phyloP scores from a whole-genome alignment of 306 rosid genomes.

The Cicer arietinum region DNA sequence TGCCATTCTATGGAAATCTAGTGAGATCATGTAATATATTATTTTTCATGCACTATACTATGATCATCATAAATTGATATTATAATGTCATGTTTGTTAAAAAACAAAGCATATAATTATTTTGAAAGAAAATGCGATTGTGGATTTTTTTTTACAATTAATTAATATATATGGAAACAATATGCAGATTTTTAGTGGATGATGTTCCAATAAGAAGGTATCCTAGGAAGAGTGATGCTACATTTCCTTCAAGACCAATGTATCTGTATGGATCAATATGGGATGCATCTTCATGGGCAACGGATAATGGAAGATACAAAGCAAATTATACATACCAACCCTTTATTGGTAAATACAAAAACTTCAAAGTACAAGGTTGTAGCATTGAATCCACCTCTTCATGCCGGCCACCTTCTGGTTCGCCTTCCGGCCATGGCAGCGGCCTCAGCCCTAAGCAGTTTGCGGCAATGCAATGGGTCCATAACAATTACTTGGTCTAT shows the following conservation, averaged over 20 bases:
- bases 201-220: slow-evolving; percentile 87
- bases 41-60: slow-evolving; percentile 13
- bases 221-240: slow-evolving; percentile 69
- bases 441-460: slow-evolving; percentile 61
- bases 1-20: slow-evolving; percentile 78
- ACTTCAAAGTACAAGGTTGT: slow-evolving; percentile 73
- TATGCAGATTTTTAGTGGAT: slow-evolving; percentile 78
- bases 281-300: slow-evolving; percentile 98
- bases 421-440: slow-evolving; percentile 45
- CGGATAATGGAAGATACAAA: slow-evolving; percentile 87
- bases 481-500: slow-evolving; percentile 70
- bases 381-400: slow-evolving; percentile 39
- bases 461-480: slow-evolving; percentile 76
- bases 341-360: slow-evolving; percentile 66
- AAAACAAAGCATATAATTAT: background rate
- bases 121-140: no score
- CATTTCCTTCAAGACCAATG: slow-evolving; percentile 82
- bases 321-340: slow-evolving; percentile 86
- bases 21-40: slow-evolving; percentile 76
- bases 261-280: slow-evolving; percentile 87
- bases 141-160: background rate
- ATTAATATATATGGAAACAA: background rate
- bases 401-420: slow-evolving; percentile 57
- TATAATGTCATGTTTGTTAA: background rate
- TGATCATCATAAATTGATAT: background rate